phyloP scores from a whole-genome alignment of 2,329 filamentous ascomycete species.

The Parastagonospora nodorum region DNA sequence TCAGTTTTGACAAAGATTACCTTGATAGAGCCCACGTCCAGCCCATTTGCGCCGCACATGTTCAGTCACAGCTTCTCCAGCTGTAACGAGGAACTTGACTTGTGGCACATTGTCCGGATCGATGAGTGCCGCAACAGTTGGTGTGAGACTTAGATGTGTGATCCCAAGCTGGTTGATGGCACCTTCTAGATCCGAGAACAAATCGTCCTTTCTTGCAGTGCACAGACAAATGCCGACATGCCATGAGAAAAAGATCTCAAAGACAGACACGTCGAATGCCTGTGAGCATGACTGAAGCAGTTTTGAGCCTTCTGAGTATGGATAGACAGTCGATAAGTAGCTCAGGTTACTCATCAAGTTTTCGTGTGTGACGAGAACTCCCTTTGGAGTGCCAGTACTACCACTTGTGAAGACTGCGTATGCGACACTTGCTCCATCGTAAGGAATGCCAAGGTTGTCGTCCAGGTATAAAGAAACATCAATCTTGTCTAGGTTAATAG shows the following conservation, averaged over 20 bases:
- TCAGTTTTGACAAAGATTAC: constrained; percentile 35
- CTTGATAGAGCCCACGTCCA: constrained; percentile 71
- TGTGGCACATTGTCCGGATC: constrained; percentile 69
- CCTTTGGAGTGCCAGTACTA: constrained; percentile 80
- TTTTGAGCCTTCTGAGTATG: constrained; percentile 58
- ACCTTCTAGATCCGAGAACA: constrained; percentile 74
- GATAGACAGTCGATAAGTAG: constrained; percentile 69
- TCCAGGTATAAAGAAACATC: constrained; percentile 38
- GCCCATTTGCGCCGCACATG: constrained; percentile 74
- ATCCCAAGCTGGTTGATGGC: constrained; percentile 67
- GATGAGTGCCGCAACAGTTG: constrained; percentile 80
- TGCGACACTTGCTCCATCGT: constrained; percentile 61
- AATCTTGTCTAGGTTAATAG: constrained; percentile 39
- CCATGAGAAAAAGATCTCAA: constrained; percentile 90
- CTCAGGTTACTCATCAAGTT: constrained; percentile 80
- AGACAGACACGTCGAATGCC: constrained; percentile 85
- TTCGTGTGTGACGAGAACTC: constrained; percentile 74
- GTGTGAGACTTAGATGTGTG: constrained; percentile 84
- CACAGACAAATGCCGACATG: constrained; percentile 78
- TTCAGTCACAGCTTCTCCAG: constrained; percentile 78
- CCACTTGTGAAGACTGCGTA: constrained; percentile 86
- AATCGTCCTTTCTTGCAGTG: constrained; percentile 71
- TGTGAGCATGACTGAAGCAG: constrained; percentile 83
- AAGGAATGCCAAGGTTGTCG: constrained; percentile 44
- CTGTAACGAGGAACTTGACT: constrained; percentile 78